A percentile compares a stretch with the other conserved stretches of the same genome.
Conservation (phyloP, 2,329 filamentous ascomycete genomes). For the Pseudogymnoascus sp. region DNA sequence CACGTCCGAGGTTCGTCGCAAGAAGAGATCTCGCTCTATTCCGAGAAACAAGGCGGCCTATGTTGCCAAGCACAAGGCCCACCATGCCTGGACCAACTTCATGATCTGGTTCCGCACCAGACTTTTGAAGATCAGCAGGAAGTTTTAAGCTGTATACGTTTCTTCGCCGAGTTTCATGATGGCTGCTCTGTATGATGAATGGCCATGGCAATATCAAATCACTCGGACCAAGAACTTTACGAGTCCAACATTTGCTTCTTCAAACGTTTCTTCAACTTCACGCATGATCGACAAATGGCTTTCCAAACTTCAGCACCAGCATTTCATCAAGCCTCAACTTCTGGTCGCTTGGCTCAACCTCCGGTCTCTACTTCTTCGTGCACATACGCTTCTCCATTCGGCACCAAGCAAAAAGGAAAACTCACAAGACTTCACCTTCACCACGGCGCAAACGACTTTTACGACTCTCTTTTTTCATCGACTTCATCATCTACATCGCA, state of each 20-base stretch:
- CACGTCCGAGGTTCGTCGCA: slow-evolving; percentile 11
- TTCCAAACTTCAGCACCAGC: background rate
- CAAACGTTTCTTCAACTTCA: background rate
- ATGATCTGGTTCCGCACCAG: slow-evolving; percentile 58
- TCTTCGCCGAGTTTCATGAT: background rate
- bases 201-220: background rate
- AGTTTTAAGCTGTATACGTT: background rate
- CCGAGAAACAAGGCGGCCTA: background rate
- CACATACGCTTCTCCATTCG: background rate
- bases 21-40: background rate
- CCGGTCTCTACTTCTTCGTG: background rate
- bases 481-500: slow-evolving; percentile 4
- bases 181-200: background rate
- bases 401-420: background rate
- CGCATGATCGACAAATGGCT: background rate
- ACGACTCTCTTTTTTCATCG: background rate
- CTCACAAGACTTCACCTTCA: background rate
- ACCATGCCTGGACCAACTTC: slow-evolving; percentile 55
- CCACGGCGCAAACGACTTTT: background rate
- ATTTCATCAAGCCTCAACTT: background rate
- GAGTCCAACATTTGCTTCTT: background rate
- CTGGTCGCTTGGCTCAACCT: background rate
- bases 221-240: background rate
- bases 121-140: slow-evolving; percentile 36
- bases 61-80: slow-evolving; percentile 48